Evolutionary conservation across 2,329 filamentous ascomycete genomes (phyloP).

Genomic region (Colletotrichum plurivorum): DNA sequence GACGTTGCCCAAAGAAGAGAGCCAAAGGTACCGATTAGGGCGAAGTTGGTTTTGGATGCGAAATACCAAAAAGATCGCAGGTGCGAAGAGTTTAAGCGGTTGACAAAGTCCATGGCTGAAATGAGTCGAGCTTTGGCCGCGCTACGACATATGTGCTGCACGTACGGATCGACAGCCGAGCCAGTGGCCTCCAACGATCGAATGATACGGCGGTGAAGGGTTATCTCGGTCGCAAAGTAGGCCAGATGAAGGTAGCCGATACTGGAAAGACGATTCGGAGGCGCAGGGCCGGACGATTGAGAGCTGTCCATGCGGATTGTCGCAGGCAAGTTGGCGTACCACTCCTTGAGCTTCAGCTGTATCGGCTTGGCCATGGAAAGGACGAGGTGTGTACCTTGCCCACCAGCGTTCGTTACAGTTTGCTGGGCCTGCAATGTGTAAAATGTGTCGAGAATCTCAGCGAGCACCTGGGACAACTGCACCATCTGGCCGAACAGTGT

Average conservation of each 20-base stretch:
- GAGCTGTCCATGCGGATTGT: conserved; percentile 77
- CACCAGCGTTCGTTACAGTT: conserved; percentile 75
- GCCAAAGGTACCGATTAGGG: conserved; percentile 94
- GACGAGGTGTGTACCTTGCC: conserved; percentile 80
- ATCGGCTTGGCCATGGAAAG: conserved; percentile 84
- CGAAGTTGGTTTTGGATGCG: conserved; percentile 90
- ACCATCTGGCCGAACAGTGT: conserved; percentile 83
- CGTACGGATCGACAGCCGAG: conserved; percentile 77
- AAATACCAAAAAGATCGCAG: conserved; percentile 95
- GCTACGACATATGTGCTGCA: conserved; percentile 91
- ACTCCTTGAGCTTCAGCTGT: conserved; percentile 85
- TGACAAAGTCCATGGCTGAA: conserved; percentile 97
- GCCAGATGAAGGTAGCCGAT: conserved; percentile 88
- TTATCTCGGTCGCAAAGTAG: conserved; percentile 96
- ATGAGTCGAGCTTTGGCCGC: conserved; percentile 95
- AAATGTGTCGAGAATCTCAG: conserved; percentile 86
- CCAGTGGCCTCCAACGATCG: conserved; percentile 74
- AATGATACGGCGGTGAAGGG: conserved; percentile 90
- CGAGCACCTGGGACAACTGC: conserved; percentile 79
- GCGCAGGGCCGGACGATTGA: conserved; percentile 54
- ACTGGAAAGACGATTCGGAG: conserved; percentile 66
- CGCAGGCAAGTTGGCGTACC: conserved; percentile 80
- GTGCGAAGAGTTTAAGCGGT: conserved; percentile 88
- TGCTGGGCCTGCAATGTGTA: conserved; percentile 85
- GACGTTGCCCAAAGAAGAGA: conserved; percentile 91